Base-by-base conservation (phyloP, 768 basidiomycete species). In the Hebeloma cylindrosporum region DNA sequence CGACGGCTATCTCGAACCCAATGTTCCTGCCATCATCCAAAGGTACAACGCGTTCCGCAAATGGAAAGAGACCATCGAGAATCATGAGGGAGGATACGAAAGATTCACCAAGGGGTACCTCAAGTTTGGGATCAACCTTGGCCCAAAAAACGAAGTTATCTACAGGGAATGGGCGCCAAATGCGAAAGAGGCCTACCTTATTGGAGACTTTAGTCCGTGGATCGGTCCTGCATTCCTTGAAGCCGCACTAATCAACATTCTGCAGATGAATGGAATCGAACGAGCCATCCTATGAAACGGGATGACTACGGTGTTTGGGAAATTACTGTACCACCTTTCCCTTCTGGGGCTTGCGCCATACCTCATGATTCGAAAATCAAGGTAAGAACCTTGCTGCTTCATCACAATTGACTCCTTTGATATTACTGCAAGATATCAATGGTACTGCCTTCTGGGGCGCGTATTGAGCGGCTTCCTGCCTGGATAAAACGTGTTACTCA, bases 151-250 rank as follows among this genome's bases (percentile, higher is more conserved):
- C 41, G 74, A 83, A 21, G 78, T 98, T 22, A 67, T 77, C 6
- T 98, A 98, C 65, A 75, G 89, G 56, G 96, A 99, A 63, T 99
- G 96, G 96, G 95, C 96, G 7, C 94, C 96, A 0, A 89, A 88
- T 54, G 94, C 88, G 13, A 69, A 58, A 33, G 83, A 86, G 56
- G 95, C 94, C 3, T 77, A 71, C 61, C 68, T 99, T 45, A 92
- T 92, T 56, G 96, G 96, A 32, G 95, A 99, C 34, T 99, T 99
- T 74, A 99, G 94, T 97, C 53, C 66, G 92, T 80, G 50, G 17
- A 33, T 21, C 35, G 25, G 14, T 11, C 3, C 25, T 9, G 13
- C 3, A n/a, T 5, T 16, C 9, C 11, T 35, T 38, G 30, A 31
- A 37, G 25, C 34, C 26, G 40, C 34, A 29, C 29, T 53, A 48